Base-by-base conservation (phyloP, 192 early-diverging fungal genomes). In the Oehlia diaphana region DNA sequence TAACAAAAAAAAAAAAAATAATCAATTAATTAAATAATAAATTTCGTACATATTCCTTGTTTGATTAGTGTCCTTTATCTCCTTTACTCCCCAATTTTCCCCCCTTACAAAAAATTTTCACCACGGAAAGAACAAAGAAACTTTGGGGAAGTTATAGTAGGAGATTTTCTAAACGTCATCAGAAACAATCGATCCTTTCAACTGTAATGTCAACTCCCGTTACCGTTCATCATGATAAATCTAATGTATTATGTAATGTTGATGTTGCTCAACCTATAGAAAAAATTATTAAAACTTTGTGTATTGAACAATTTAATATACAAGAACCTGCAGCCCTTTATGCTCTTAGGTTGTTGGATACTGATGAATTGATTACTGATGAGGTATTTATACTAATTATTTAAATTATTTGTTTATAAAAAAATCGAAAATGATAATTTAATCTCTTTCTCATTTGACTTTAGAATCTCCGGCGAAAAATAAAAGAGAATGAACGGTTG, bases 291-390 rank as follows among this genome's bases (percentile, higher is more conserved):
- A 78, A 78, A 39, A 14, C 67, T 23, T 70, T 78, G 53, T 78
- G 77, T 37, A 21, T 78, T 19, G 77, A 78, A 58, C 77, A 78
- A 50, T 78, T 78, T 70, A 70, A 78, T 62, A 78, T 78, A 49
- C 63, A 66, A 70, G 77, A 78, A 39, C 77, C 77, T 37, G 66
- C 77, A 8, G 63, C 14, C 19, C 42, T 78, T 5, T 70, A 42
- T 62, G 77, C 77, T 61, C 53, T 78, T 58, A 78, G 77, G 31
- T 31, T 78, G 14, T 49, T 31, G 44, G 77, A 78, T 37, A 69
- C 77, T 69, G 49, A 78, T 19, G 77, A 78, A 69, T 62, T 78
- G 26, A 78, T 78, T 21, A 78, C 77, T 33, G 77, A 78, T 33
- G 77, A 78, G 50, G 77, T 78, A 37, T n/a, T 47, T 26, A 21